phyloP scores from a whole-genome alignment of 1,139 yeast genomes.

The Taiozyma sp. region DNA sequence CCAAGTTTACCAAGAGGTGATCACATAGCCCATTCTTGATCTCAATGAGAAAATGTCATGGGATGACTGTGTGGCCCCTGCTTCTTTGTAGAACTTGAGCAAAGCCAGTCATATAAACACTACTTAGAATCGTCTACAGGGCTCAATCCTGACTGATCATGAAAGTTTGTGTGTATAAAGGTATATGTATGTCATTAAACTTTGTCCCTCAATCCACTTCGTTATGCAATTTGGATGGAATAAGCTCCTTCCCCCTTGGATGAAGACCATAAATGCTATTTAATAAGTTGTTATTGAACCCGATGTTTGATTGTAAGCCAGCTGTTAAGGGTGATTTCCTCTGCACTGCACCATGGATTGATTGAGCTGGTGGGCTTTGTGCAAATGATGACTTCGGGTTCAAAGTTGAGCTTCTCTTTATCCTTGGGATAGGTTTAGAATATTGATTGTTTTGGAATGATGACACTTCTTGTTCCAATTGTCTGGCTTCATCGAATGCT shows the following conservation, averaged over 20 bases:
- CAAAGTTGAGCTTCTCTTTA: conserved; percentile 3
- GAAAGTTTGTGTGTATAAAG: not conserved
- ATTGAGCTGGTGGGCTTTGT: not conserved
- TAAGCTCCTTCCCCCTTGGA: conserved; percentile 8
- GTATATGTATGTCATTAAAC: not conserved
- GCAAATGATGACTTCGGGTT: not conserved
- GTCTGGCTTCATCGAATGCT: conserved; percentile 33
- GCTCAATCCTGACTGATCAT: not conserved
- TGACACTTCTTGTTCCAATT: conserved; percentile 26
- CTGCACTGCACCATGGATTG: conserved; percentile 6
- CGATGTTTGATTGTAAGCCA: conserved; percentile 11
- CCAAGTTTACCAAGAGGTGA: not conserved
- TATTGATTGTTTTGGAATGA: conserved; percentile 3
- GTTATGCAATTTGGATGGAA: conserved; percentile 13
- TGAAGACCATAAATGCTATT: conserved; percentile 23
- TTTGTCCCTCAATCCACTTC: conserved; percentile 15
- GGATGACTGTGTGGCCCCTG: not conserved
- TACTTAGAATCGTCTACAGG: not conserved
- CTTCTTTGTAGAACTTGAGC: no score
- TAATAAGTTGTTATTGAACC: conserved; percentile 18
- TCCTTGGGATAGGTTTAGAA: conserved; percentile 1
- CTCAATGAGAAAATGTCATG: no score
- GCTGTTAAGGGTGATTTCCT: conserved; percentile 8
- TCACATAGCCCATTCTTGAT: not conserved
- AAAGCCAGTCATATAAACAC: no score